These are phyloP conservation scores for Vaccinium vitisidaea DNA, from an alignment of 148 eudicot species.

Conservation along the genomic window DNA sequence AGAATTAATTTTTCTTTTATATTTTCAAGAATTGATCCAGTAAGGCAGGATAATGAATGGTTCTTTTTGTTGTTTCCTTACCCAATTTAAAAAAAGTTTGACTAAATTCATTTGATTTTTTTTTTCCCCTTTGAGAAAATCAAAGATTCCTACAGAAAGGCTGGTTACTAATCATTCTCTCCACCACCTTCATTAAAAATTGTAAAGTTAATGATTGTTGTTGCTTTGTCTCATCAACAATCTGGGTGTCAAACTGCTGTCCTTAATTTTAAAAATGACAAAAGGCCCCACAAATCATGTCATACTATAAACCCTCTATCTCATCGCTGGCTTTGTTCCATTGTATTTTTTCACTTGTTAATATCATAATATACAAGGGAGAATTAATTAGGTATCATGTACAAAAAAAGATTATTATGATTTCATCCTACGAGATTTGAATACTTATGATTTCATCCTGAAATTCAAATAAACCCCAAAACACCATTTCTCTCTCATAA, in stretches of 20 bases:
- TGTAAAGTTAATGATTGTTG: not conserved
- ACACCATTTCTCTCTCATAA: too few species aligned
- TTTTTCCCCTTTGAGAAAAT: not conserved
- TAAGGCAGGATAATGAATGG: not conserved
- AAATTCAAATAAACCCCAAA: too few species aligned
- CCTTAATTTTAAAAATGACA: not conserved
- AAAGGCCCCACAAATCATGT: slow-evolving; percentile 8
- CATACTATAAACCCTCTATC: not conserved
- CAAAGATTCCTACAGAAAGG: not conserved
- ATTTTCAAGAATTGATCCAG: not conserved
- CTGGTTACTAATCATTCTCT: slow-evolving; percentile 13
- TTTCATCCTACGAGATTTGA: too few species aligned
- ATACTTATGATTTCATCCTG: too few species aligned
- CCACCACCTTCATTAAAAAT: slow-evolving; percentile 1
- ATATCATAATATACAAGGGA: not conserved
- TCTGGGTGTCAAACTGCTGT: slow-evolving; percentile 10
- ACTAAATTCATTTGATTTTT: not conserved
- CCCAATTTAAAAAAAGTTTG: not conserved
- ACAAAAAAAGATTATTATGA: too few species aligned
- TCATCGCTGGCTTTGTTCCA: not conserved
- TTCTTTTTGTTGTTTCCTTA: not conserved
- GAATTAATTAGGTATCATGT: too few species aligned
- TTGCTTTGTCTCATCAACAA: not conserved
- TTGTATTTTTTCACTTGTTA: not conserved
- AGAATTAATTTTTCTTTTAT: not conserved